Percentiles rank a stretch among this genome's conserved stretches.
These are phyloP conservation scores for Paraphoma sp. DNA, from an alignment of 2,329 filamentous ascomycete genomes.

Conservation along the genomic window DNA sequence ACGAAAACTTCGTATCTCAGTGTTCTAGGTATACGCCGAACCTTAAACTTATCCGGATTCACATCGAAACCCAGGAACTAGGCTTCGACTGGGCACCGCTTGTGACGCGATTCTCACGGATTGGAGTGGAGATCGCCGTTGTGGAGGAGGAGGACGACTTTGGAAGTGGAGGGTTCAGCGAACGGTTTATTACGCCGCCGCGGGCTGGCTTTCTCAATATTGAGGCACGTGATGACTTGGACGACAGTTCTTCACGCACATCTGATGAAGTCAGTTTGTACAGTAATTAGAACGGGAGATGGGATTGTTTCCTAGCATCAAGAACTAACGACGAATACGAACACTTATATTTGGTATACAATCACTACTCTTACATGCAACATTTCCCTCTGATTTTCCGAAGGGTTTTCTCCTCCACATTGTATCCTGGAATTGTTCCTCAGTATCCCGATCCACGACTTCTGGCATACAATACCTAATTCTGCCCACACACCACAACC, in stretches of 20 bases:
- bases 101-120: slow-evolving; percentile 5
- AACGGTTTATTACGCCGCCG: slow-evolving; percentile 5
- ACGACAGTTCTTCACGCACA: slow-evolving; percentile 10
- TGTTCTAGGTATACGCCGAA: slow-evolving; percentile 6
- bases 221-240: background rate
- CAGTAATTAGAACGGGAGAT: slow-evolving; percentile 2
- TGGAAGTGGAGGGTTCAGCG: slow-evolving; percentile 6
- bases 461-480: too few species aligned
- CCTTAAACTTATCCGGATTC: slow-evolving; percentile 13
- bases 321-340: too few species aligned
- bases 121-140: slow-evolving; percentile 12
- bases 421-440: too few species aligned
- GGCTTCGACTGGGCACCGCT: slow-evolving; percentile 21
- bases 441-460: too few species aligned
- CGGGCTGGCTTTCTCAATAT: background rate
- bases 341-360: too few species aligned
- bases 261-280: slow-evolving; percentile 24
- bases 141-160: slow-evolving; percentile 3
- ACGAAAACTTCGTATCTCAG: background rate
- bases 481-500: too few species aligned
- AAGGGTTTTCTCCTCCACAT: too few species aligned
- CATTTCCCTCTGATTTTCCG: too few species aligned
- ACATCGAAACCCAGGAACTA: slow-evolving; percentile 2
- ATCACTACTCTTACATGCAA: too few species aligned
- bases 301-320: too few species aligned